These are phyloP conservation scores for Anaeramoeba flamelloides DNA, from an alignment of 78 protist genomes.

Conservation along the genomic window DNA sequence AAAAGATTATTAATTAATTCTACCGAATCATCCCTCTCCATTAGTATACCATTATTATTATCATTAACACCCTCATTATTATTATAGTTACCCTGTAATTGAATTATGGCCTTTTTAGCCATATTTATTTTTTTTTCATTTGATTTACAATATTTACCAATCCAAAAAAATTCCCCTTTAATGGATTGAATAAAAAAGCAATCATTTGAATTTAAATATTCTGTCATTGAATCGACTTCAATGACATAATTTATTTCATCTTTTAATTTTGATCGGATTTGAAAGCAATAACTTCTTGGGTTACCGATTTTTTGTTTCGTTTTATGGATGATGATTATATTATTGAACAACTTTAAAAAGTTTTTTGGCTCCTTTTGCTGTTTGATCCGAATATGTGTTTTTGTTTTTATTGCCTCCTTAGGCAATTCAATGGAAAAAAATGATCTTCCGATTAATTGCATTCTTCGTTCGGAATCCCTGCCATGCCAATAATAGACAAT, in stretches of 20 bases:
- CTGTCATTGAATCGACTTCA: neutral
- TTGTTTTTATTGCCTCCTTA: too few species aligned
- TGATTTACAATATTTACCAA: neutral
- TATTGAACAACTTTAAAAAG: neutral
- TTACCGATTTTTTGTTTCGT: neutral
- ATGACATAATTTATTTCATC: neutral
- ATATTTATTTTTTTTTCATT: too few species aligned
- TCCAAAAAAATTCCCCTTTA: neutral
- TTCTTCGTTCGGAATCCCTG: neutral
- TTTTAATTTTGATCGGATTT: neutral
- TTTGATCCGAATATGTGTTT: too few species aligned
- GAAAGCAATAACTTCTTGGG: neutral
- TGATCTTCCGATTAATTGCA: neutral
- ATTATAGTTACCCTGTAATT: neutral
- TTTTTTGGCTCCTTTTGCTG: neutral
- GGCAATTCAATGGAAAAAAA: too few species aligned
- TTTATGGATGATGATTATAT: neutral
- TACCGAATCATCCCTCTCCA: too few species aligned
- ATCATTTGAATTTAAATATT: neutral
- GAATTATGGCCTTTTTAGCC: too few species aligned
- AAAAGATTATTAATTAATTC: neutral
- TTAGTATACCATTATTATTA: too few species aligned
- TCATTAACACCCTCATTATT: neutral
- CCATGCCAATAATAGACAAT: neutral
- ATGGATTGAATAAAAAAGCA: neutral